Evolutionary conservation across 441 rosid species (phyloP), one percentile per base, ranked within the genome.

Genomic region (Raphanus hybrid): DNA sequence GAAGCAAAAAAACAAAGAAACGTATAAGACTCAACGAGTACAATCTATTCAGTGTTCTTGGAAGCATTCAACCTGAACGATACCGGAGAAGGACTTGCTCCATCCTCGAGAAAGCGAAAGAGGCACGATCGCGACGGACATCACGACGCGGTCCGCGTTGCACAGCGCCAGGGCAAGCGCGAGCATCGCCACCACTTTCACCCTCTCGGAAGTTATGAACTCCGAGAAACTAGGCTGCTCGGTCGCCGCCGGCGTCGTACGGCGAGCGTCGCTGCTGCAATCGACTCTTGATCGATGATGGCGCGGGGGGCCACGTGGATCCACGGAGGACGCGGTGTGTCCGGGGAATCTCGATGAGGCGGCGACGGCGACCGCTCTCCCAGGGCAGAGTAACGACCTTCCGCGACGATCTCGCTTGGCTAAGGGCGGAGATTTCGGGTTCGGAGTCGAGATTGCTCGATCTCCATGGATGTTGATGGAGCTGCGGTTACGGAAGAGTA

Each of bases 81-180:
- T 88, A 78, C 99, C 99, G 71, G 92, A 83, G 83, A 95, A 95
- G n/a, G 99, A 89, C 59, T 91, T 91, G 85, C 93, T 90, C 99
- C 99, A 95, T 3, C 99, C 98, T 63, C 90, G 83, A 75, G 92
- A 82, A 12, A 87, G 79, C 15, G 99, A 90, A 73, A 95, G 77
- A 20, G 98, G 98, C 16, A 92, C 90, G 81, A 95, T 91, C 52
- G 94, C 99, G 23, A 92, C 98, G 16, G 97, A 95, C 99, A 95
- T 92, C 26, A 95, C 96, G 26, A 91, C 99, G 18, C 98, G 90
- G 80, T 95, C 99, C 6, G 99, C 97, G 68, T 95, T 95, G 74
- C 99, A 95, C 1, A 95, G 90, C 27, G 91, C 89, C 71, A 95
- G 73, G 0, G 99, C 89, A 75, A 92, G 84, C 43, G 92, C 98